A percentile compares a stretch with the other conserved stretches of the same genome.
Conservation (phyloP, 106 monocot species). For the Allium fistulosum region DNA sequence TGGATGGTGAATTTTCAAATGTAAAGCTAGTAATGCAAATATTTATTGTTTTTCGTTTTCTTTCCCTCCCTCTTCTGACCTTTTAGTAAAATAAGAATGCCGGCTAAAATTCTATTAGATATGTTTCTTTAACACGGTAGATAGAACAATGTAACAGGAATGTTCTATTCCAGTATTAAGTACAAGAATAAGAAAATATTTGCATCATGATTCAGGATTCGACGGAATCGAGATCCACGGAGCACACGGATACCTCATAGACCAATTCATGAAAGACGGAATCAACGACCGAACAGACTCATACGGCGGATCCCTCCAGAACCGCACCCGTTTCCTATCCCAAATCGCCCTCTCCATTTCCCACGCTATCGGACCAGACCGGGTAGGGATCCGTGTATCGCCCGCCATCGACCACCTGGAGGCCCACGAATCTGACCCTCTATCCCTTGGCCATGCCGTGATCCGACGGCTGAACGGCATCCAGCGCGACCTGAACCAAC, state of each 20-base stretch:
- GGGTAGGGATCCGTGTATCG: slow-evolving; percentile 73
- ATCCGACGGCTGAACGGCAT: slow-evolving; percentile 47
- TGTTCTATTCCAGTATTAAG: no score
- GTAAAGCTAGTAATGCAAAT: no score
- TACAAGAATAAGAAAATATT: no score
- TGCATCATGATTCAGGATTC: slow-evolving; percentile 37
- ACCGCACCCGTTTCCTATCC: slow-evolving; percentile 59
- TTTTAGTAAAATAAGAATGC: no score
- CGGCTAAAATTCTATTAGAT: no score
- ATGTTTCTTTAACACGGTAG: no score
- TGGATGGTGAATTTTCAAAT: no score
- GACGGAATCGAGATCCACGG: slow-evolving; percentile 98
- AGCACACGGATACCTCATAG: slow-evolving; percentile 91
- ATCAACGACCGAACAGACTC: slow-evolving; percentile 84
- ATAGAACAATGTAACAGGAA: no score
- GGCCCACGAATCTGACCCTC: slow-evolving; percentile 67
- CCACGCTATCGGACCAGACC: slow-evolving; percentile 43
- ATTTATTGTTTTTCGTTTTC: no score
- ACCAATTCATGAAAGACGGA: slow-evolving; percentile 95
- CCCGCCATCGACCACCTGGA: slow-evolving; percentile 94
- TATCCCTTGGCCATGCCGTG: slow-evolving; percentile 51
- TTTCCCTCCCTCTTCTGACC: no score
- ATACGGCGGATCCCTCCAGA: slow-evolving; percentile 60
- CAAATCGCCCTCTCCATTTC: slow-evolving; percentile 43
- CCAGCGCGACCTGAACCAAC: slow-evolving; percentile 28